A percentile compares a stretch with the other conserved stretches of the same genome.
Evolutionary conservation across 805 yeast genomes (phyloP).

Genomic region (Crinitomyces ghanaensis): DNA sequence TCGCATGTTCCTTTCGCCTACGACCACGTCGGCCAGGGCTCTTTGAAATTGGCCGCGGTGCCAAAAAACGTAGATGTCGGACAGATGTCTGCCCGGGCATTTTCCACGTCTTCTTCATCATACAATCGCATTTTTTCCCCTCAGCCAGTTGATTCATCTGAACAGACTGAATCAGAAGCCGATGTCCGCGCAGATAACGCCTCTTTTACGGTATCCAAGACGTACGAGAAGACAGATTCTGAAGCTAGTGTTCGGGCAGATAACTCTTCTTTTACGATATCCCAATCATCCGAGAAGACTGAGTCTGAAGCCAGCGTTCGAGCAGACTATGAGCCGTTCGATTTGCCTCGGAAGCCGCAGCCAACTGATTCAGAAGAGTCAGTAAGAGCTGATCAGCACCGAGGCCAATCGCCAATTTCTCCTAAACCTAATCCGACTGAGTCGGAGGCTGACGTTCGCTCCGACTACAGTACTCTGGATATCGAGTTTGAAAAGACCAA

Average conservation of each 20-base stretch:
- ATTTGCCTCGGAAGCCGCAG: no score
- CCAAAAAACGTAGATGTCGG: constrained; percentile 27
- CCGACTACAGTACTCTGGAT: constrained; percentile 6
- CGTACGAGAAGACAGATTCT: no score
- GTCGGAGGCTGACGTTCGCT: constrained; percentile 11
- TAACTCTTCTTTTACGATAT: constrained; percentile 1
- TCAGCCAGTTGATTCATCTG: no score
- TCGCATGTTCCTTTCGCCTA: constrained; percentile 32
- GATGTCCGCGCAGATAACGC: constrained; percentile 6
- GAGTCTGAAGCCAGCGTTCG: constrained; percentile 8
- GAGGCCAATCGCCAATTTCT: constrained; percentile 2
- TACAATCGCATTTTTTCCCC: no score
- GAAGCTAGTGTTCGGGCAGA: constrained; percentile 9
- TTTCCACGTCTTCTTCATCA: no score
- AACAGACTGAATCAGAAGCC: constrained; percentile 7
- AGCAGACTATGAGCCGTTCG: constrained; percentile 5
- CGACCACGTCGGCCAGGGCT: constrained; percentile 65
- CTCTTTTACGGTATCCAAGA: no score
- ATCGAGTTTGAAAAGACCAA: constrained; percentile 1
- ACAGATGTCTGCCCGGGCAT: no score
- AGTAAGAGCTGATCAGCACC: constrained; percentile 5
- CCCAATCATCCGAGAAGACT: no score
- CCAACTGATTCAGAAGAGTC: constrained; percentile 9
- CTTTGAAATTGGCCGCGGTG: constrained; percentile 44
- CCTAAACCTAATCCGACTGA: constrained; percentile 7